Evolutionary conservation across 2,329 filamentous ascomycete species (phyloP), one percentile per base, ranked within the genome.

Genomic region (Fusarium clavum): DNA sequence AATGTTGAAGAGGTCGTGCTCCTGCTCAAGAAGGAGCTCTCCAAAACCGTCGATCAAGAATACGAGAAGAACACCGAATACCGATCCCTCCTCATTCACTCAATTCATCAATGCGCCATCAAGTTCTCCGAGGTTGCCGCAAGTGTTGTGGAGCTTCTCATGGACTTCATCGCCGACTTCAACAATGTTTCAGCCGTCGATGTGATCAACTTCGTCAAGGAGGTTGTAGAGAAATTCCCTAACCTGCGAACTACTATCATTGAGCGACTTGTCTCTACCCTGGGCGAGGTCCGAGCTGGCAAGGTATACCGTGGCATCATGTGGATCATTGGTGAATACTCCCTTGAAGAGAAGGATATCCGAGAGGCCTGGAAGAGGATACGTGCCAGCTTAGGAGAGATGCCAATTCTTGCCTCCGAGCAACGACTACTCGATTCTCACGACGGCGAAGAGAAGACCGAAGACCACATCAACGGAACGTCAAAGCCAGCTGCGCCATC

Each of bases 131-230:
- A 99, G 81, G 95, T 99, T 68, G 96, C 96, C 27, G 93, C 95
- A 47, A 98, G 94, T 77, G 96, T 99, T 18, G 96, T 99, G 57
- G 96, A 96, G 71, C 88, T 98, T 46, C 87, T 99, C 57, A 99
- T 99, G 96, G 96, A 99, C 81, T 98, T 98, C 79, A 98, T 99
- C 77, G 94, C 93, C 54, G 96, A 99, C 80, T 98, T 98, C 80
- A 98, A 97, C 85, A 98, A 97, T 77, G 92, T 93, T 46, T 97
- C 95, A 3, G 96, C 96, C 2, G 93, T 99, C 30, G 96, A 99
- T 80, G 95, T 99, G 57, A 98, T 99, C 77, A 94, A 94, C 58
- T 99, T 99, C 78, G 94, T 99, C 70, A 99, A 99, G 83, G 96
- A 99, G 80, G 96, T 99, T 6, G 95, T 98, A 9, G 96, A 99